Percentiles rank a stretch among this genome's conserved stretches.
These are phyloP conservation scores for Colletotrichum noveboracense DNA, from an alignment of 2,329 filamentous ascomycete species.

Conservation along the genomic window DNA sequence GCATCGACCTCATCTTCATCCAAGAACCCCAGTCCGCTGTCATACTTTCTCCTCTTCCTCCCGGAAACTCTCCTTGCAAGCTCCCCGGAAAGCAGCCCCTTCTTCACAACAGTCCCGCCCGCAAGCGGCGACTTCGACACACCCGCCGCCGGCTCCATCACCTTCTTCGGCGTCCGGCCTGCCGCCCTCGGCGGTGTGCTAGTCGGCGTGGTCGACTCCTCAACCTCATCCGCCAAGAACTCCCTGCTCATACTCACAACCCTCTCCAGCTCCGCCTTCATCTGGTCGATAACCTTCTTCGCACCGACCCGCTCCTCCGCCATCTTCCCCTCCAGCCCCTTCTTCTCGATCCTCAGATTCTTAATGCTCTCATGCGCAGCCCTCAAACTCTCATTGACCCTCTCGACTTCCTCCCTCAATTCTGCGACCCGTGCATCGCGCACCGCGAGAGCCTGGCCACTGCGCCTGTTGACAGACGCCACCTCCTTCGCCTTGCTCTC, in stretches of 20 bases:
- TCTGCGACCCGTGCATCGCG: constrained; percentile 56
- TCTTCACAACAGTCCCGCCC: constrained; percentile 21
- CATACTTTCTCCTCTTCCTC: constrained; percentile 52
- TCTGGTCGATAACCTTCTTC: constrained; percentile 49
- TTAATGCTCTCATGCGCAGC: constrained; percentile 52
- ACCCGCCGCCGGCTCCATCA: not conserved
- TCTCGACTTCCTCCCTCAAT: constrained; percentile 53
- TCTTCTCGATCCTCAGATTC: constrained; percentile 52
- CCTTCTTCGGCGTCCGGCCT: not conserved
- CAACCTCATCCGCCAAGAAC: constrained; percentile 39
- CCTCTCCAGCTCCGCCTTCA: constrained; percentile 57
- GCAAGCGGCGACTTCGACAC: constrained; percentile 19
- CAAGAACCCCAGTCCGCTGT: constrained; percentile 61
- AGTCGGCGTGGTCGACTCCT: not conserved
- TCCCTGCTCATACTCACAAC: constrained; percentile 52
- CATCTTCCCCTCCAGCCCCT: constrained; percentile 37
- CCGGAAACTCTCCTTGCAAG: constrained; percentile 34
- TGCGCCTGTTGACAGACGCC: constrained; percentile 39
- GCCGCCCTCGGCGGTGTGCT: not conserved
- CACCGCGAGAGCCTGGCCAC: constrained; percentile 53
- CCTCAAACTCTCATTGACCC: constrained; percentile 49
- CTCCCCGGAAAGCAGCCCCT: constrained; percentile 29
- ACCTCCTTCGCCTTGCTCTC: constrained; percentile 37
- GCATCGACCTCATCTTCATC: constrained; percentile 55
- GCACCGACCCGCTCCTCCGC: constrained; percentile 45